These are phyloP conservation scores for Excoecaria cochinchinensis DNA, from an alignment of 345 rosid genomes.

Conservation along the genomic window DNA sequence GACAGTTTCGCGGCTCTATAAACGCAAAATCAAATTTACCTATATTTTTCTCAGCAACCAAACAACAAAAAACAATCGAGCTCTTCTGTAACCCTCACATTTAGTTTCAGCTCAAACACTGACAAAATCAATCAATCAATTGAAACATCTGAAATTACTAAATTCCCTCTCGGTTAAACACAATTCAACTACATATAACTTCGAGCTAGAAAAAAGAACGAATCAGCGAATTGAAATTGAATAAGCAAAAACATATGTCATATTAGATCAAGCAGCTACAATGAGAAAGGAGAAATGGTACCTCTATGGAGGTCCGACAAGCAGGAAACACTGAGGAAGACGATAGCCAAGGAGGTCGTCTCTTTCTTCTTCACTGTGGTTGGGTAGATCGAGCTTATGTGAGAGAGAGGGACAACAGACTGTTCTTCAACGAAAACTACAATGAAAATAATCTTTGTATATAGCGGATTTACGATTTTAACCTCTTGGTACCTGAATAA, in stretches of 20 bases:
- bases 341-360: background rate
- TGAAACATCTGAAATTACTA: background rate
- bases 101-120: background rate
- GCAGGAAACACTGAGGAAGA: background rate
- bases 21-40: background rate
- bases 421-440: constrained; percentile 28
- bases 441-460: constrained; percentile 20
- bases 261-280: constrained; percentile 14
- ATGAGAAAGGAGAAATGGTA: background rate
- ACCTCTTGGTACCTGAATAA: background rate
- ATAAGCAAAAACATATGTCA: background rate
- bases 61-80: background rate
- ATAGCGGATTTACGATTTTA: constrained; percentile 19
- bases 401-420: constrained; percentile 1
- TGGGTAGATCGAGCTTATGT: constrained; percentile 20
- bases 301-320: constrained; percentile 13
- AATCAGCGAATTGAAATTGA: constrained; percentile 3
- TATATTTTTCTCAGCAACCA: constrained; percentile 2
- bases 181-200: background rate
- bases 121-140: background rate
- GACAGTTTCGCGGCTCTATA: background rate
- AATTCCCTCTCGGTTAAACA: background rate
- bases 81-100: background rate
- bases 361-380: constrained; percentile 7
- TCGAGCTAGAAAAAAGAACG: background rate